Evolutionary conservation across 371 early-diverging fungal genomes (phyloP), one percentile per base, ranked within the genome.

Genomic region (Quaeritorhiza haematococci): DNA sequence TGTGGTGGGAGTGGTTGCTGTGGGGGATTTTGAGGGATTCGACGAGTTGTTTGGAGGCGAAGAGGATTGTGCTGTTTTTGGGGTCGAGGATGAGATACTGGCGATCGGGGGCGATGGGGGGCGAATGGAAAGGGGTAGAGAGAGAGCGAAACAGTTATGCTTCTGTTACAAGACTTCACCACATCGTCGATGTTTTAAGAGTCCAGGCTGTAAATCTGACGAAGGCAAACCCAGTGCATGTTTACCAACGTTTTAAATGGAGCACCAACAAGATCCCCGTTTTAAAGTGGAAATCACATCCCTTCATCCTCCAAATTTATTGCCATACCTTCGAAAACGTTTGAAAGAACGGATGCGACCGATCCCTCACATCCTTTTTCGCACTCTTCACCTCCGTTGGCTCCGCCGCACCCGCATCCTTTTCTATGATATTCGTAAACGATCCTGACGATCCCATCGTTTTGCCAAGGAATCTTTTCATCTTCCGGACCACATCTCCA

Each of bases 61-160:
- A 55, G 46, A 55, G 42, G 30, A 55, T 42, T 17, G 30, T 41
- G 15, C 45, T 45, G n/a, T 32, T 8, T 6, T 15, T 15, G 15
- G 55, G 55, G 24, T 55, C 35, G 4, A 55, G 24, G n/a, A 55
- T 17, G 26, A 55, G 45, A 24, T 45, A 55, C 46, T 55, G 42
- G 5, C n/a, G n/a, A n/a, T n/a, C n/a, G n/a, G n/a, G n/a, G n/a
- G n/a, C n/a, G n/a, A n/a, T n/a, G n/a, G n/a, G n/a, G n/a, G n/a
- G n/a, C n/a, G n/a, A n/a, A n/a, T n/a, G n/a, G n/a, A n/a, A n/a
- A n/a, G n/a, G n/a, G n/a, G n/a, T n/a, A n/a, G n/a, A n/a, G n/a
- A n/a, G n/a, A n/a, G n/a, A n/a, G n/a, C n/a, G n/a, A n/a, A n/a
- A n/a, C n/a, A n/a, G n/a, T n/a, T n/a, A n/a, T n/a, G n/a, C n/a